Evolutionary conservation across 768 basidiomycete genomes (phyloP).

Genomic region (Myochromella boudieri): DNA sequence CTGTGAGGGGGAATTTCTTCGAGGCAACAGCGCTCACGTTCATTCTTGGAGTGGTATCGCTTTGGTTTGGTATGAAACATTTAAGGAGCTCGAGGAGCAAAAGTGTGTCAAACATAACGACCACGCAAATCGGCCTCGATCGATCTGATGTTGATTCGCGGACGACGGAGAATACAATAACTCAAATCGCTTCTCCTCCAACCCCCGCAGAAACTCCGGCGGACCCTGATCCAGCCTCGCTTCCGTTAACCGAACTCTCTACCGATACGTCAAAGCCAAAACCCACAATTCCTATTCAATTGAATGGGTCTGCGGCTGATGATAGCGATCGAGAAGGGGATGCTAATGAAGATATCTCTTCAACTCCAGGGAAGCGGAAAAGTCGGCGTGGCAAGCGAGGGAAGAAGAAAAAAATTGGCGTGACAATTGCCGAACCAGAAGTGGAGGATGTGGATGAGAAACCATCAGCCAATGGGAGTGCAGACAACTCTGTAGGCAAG

Average conservation of each 20-base stretch:
- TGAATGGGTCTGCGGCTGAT: slow-evolving; percentile 40
- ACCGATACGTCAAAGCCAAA: slow-evolving; percentile 1
- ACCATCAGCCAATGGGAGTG: slow-evolving; percentile 24
- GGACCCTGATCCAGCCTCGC: not conserved
- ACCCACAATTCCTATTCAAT: not conserved
- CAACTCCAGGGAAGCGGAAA: slow-evolving; percentile 47
- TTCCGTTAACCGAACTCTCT: not conserved
- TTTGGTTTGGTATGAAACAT: slow-evolving; percentile 31
- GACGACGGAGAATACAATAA: not conserved
- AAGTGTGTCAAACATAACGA: no score
- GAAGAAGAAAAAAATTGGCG: slow-evolving; percentile 50
- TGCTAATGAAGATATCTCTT: slow-evolving; percentile 29
- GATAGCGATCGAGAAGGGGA: slow-evolving; percentile 56
- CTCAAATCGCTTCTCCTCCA: slow-evolving; percentile 6
- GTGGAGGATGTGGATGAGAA: slow-evolving; percentile 34
- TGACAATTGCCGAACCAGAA: slow-evolving; percentile 31
- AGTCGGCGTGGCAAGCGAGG: slow-evolving; percentile 50
- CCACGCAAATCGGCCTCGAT: no score
- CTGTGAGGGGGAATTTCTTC: slow-evolving; percentile 17
- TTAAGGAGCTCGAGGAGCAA: slow-evolving; percentile 11
- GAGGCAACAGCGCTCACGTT: slow-evolving; percentile 24
- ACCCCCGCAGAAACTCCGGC: not conserved
- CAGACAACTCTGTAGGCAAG: slow-evolving; percentile 3
- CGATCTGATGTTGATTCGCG: not conserved
- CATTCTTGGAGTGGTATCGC: slow-evolving; percentile 25